Conservation (phyloP, 2,329 filamentous ascomycete species). For the Corinectria fuckeliana region DNA sequence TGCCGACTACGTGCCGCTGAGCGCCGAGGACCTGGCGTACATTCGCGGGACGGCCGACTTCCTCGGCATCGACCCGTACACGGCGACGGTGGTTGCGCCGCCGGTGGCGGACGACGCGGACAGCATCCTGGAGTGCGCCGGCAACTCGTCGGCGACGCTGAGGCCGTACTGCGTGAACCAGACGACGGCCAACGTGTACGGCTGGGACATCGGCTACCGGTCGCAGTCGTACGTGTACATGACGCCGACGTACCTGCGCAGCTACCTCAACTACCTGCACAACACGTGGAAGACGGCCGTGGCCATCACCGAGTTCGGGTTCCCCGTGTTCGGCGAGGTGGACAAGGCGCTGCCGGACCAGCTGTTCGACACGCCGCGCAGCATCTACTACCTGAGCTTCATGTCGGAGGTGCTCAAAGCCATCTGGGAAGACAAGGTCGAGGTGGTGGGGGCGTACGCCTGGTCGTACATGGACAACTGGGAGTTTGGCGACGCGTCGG, state of each 20-base stretch:
- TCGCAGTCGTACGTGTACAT: conserved; percentile 64
- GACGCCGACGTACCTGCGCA: conserved; percentile 63
- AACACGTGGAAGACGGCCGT: conserved; percentile 61
- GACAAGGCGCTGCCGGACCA: conserved; percentile 54
- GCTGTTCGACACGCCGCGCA: conserved; percentile 59
- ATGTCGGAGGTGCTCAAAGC: conserved; percentile 61
- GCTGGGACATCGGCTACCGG: conserved; percentile 65
- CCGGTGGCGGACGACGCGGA: conserved; percentile 43
- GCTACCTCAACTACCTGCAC: conserved; percentile 62
- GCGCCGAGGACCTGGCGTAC: conserved; percentile 53
- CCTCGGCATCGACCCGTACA: conserved; percentile 65
- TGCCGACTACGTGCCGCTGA: conserved; percentile 54
- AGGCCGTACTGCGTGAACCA: conserved; percentile 61
- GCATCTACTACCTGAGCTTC: conserved; percentile 61
- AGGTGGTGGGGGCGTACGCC: conserved; percentile 60
- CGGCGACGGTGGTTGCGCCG: conserved; percentile 58
- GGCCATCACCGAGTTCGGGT: conserved; percentile 63
- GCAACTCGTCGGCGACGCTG: conserved; percentile 51
- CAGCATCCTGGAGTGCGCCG: conserved; percentile 55
- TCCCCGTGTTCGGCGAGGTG: conserved; percentile 58
- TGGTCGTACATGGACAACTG: conserved; percentile 62
- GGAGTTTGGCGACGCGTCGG: conserved; percentile 56
- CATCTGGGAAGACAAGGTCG: conserved; percentile 62
- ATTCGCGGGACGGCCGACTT: conserved; percentile 61
- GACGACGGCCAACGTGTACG: conserved; percentile 52